A percentile compares a stretch with the other conserved stretches of the same genome.
Conservation (phyloP, 1,139 yeast species). For the Suhomyces panamericanus region DNA sequence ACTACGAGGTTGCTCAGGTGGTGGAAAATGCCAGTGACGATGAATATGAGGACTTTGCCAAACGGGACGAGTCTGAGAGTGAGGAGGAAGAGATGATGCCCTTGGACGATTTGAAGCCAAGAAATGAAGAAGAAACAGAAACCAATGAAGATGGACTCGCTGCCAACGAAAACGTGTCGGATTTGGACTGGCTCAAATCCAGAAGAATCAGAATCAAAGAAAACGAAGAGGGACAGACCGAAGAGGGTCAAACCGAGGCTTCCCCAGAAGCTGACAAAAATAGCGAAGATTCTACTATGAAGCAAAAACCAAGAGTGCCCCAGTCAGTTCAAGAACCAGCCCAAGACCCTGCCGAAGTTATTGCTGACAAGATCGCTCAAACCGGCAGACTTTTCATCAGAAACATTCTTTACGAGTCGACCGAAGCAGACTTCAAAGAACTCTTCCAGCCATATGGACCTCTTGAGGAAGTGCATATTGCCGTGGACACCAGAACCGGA, state of each 20-base stretch:
- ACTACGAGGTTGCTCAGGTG: conserved; percentile 29
- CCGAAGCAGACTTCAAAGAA: conserved; percentile 72
- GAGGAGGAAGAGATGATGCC: conserved; percentile 25
- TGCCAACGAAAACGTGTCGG: conserved; percentile 60
- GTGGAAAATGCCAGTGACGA: conserved; percentile 61
- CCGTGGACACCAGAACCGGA: conserved; percentile 86
- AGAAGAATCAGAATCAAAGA: conserved; percentile 69
- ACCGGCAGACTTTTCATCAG: conserved; percentile 88
- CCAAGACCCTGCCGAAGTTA: conserved; percentile 12
- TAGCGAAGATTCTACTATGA: conserved; percentile 3
- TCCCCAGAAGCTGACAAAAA: conserved; percentile 11
- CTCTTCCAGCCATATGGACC: conserved; percentile 60
- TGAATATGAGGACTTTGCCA: conserved; percentile 59
- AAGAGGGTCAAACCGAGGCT: conserved; percentile 15
- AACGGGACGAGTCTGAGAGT: conserved; percentile 23
- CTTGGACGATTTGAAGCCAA: conserved; percentile 17
- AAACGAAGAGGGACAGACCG: conserved; percentile 14
- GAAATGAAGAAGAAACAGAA: conserved; percentile 11
- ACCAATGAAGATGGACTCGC: conserved; percentile 33
- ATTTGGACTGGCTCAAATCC: conserved; percentile 84
- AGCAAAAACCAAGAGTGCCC: neutral
- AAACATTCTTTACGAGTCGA: conserved; percentile 77
- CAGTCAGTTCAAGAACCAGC: conserved; percentile 2
- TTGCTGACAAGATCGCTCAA: conserved; percentile 49
- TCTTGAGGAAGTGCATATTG: conserved; percentile 82